Evolutionary conservation across 257 asterid species (phyloP).

Genomic region (Anisodus tanguticus): DNA sequence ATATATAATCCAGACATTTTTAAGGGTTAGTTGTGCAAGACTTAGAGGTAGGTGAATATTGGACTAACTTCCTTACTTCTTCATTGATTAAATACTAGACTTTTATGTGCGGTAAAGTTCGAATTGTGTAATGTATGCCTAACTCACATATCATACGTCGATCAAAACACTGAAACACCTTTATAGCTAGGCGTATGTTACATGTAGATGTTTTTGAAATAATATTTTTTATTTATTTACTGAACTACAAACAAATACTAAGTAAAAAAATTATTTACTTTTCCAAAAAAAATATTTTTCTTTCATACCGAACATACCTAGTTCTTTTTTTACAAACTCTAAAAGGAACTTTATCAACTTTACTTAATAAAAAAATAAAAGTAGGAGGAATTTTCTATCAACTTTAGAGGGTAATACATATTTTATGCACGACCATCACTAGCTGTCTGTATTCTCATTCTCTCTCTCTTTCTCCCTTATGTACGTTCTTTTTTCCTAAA

Average conservation of each 20-base stretch:
- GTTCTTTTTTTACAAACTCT: neutral
- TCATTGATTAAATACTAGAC: neutral
- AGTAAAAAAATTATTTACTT: no score
- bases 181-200: no score
- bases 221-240: no score
- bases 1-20: neutral
- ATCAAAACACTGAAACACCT: no score
- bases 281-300: no score
- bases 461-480: neutral
- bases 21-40: fast-evolving
- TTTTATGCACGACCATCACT: neutral
- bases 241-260: no score
- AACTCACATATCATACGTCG: no score
- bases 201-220: no score
- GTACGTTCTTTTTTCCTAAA: neutral
- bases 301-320: no score
- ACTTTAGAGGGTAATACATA: neutral
- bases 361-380: neutral
- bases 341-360: neutral
- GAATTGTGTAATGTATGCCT: no score
- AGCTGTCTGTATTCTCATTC: neutral
- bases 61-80: neutral
- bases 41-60: neutral
- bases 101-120: no score
- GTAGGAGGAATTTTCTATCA: neutral